Evolutionary conservation across 306 rosid genomes (phyloP).

Genomic region (Cucumis cinereus): DNA sequence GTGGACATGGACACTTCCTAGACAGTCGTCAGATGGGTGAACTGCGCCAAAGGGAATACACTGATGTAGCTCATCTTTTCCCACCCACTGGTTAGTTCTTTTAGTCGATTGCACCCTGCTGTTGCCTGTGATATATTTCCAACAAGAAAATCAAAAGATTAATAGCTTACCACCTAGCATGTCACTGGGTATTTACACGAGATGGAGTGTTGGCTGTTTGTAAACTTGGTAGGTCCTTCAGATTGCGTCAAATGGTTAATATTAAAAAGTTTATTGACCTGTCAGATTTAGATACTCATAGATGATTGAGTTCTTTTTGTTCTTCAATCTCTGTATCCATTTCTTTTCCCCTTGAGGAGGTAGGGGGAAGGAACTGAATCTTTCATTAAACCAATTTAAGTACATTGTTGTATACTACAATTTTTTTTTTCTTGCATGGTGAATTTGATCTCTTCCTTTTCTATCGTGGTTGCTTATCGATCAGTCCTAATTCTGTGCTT

Average conservation of each 20-base stretch:
- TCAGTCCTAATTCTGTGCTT: neutral
- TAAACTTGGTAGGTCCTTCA: neutral
- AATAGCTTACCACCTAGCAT: neutral
- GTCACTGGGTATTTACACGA: neutral
- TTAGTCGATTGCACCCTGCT: neutral
- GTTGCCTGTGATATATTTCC: neutral
- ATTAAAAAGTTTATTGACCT: neutral
- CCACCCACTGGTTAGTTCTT: constrained; percentile 17
- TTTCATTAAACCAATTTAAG: neutral
- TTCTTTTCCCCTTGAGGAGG: neutral
- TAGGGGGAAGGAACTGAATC: neutral
- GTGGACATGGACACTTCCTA: constrained; percentile 7
- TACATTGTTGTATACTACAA: neutral
- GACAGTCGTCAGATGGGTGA: neutral
- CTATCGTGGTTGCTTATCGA: neutral
- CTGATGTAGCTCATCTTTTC: neutral
- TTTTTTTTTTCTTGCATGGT: neutral
- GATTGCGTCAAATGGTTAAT: neutral
- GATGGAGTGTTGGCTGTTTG: neutral
- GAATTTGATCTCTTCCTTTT: neutral
- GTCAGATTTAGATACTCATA: neutral
- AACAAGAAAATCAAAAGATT: neutral
- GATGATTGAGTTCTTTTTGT: neutral
- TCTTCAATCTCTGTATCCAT: neutral
- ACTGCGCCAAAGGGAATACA: neutral